Conservation (phyloP, 257 asterid species). For the Lithospermum erythrorhizon region DNA sequence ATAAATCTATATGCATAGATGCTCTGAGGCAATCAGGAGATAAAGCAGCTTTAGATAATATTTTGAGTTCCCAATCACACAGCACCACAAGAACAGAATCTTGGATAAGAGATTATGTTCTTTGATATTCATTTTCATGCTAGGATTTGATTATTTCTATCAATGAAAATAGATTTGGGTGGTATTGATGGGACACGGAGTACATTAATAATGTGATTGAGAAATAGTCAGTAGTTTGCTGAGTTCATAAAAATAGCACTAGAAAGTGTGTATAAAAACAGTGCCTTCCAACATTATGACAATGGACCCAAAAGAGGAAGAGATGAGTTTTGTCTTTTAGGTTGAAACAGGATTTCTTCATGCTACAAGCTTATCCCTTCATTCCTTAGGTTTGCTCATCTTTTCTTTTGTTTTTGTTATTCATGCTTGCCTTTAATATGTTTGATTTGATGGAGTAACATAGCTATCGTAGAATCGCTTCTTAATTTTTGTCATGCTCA, state of each 20-base stretch:
- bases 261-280: conserved; percentile 18
- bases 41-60: conserved; percentile 46
- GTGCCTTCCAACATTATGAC: conserved; percentile 18
- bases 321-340: conserved; percentile 9
- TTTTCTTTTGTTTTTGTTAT: conserved; percentile 1
- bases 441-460: too few species aligned
- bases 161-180: conserved; percentile 15
- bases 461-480: too few species aligned
- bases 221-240: conserved; percentile 13
- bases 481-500: too few species aligned
- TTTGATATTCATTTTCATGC: conserved; percentile 16
- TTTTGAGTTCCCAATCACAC: conserved; percentile 31
- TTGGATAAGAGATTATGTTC: conserved; percentile 54
- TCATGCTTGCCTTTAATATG: too few species aligned
- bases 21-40: conserved; percentile 41
- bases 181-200: conserved; percentile 15
- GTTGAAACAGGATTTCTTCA: conserved; percentile 15
- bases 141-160: conserved; percentile 21
- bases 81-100: conserved; percentile 78
- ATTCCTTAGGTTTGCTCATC: not conserved
- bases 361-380: conserved; percentile 21
- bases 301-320: conserved; percentile 20
- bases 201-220: conserved; percentile 17
- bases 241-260: too few species aligned
- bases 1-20: conserved; percentile 38